Evolutionary conservation across 805 yeast species (phyloP), one percentile per base, ranked within the genome.

Genomic region (Candida boidinii): DNA sequence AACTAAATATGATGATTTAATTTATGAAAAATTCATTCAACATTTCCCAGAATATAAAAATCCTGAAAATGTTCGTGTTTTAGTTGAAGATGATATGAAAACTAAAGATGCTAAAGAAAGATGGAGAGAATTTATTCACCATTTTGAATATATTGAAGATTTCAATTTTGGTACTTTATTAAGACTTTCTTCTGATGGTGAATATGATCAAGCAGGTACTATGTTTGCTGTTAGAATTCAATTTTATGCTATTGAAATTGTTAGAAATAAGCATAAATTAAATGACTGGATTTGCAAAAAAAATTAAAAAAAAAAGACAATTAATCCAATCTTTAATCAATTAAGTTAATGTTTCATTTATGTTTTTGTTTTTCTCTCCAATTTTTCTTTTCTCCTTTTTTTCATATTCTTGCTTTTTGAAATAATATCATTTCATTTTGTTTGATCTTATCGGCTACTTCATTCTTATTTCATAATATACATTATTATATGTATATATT

Each of bases 131-230:
- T 92, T 78, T 55, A 76, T 90, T 62, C 83, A 79, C 51, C 65
- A 73, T 40, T 92, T 86, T 63, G 94, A 92, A 54, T 72, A 78
- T 34, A 70, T 92, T 37, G 92, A 82, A 41, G 97, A 92, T 60
- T 92, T 72, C 64, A 92, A 92, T 62, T 92, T 92, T 56, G 99
- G 99, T 42, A 88, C 97, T 13, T 66, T 92, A 45, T 65, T 92
- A 49, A 79, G 99, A 67, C 62, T 73, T n/a, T 76, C 73, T 43
- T 56, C 82, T 23, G 56, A 61, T 29, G 79, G 67, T 20, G 96
- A 85, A 57, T 92, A 92, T 58, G 73, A 74, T 30, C 85, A 90
- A 62, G 73, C 76, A 29, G 76, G 80, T 37, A 84, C 97, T 29
- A 82, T 87, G 33, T 90, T 92, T 48, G 95, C 68, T 9, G 92